Evolutionary conservation across 306 rosid genomes (phyloP).

Genomic region (Elaeagnus macrophylla): DNA sequence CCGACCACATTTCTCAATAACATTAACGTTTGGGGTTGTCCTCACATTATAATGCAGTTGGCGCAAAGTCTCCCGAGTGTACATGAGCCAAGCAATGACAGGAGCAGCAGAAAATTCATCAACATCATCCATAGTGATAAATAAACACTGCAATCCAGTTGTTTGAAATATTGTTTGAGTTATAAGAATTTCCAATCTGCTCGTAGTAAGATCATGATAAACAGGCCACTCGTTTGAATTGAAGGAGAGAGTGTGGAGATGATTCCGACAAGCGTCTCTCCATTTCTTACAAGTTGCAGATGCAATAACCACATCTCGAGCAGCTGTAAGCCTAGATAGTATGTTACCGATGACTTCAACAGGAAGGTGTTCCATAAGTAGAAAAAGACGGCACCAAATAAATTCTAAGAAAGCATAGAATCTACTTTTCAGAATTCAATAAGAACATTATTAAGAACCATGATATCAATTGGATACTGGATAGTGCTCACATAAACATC

Average conservation of each 20-base stretch:
- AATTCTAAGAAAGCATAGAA: neutral
- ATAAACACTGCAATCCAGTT: constrained; percentile 44
- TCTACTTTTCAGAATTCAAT: neutral
- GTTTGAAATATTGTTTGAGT: constrained; percentile 81
- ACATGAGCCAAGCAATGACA: constrained; percentile 78
- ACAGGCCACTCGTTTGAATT: constrained; percentile 56
- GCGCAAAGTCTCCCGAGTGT: constrained; percentile 51
- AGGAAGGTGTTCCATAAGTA: constrained; percentile 63
- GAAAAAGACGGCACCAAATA: neutral
- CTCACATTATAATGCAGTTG: constrained; percentile 46
- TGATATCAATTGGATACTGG: too few species aligned
- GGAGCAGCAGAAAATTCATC: constrained; percentile 66
- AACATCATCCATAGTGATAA: constrained; percentile 64
- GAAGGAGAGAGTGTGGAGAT: constrained; percentile 62
- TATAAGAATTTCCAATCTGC: constrained; percentile 60
- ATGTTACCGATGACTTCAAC: constrained; percentile 83
- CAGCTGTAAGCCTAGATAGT: constrained; percentile 59
- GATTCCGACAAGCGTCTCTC: constrained; percentile 54
- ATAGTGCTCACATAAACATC: too few species aligned
- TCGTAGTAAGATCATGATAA: constrained; percentile 40
- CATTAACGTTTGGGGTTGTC: constrained; percentile 48
- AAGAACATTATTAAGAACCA: too few species aligned
- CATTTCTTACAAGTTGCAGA: constrained; percentile 75
- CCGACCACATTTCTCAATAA: constrained; percentile 65
- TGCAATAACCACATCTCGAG: constrained; percentile 66